Evolutionary conservation across 371 early-diverging fungal genomes (phyloP).

Genomic region (Mortierella sp.): DNA sequence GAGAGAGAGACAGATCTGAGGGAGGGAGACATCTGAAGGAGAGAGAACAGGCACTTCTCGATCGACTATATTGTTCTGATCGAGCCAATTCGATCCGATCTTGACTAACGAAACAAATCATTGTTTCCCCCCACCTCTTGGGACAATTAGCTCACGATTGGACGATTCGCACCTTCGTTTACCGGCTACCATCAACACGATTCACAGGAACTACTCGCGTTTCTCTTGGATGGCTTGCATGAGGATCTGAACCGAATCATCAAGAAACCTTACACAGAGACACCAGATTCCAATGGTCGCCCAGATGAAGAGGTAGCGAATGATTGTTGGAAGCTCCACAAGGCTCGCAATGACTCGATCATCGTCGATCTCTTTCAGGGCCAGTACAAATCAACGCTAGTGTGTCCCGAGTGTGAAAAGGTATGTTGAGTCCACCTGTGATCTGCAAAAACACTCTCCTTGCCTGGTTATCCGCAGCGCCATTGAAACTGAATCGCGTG

Average conservation of each 20-base stretch:
- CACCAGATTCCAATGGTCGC: slow-evolving; percentile 76
- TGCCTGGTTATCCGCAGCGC: background rate
- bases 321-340: slow-evolving; percentile 70
- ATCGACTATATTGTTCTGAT: no score
- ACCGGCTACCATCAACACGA: slow-evolving; percentile 82
- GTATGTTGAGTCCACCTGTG: background rate
- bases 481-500: background rate
- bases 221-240: slow-evolving; percentile 72
- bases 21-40: no score
- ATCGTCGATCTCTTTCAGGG: slow-evolving; percentile 88
- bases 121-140: no score
- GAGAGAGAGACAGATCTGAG: no score
- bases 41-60: no score
- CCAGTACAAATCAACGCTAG: slow-evolving; percentile 79
- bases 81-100: no score
- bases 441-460: no score
- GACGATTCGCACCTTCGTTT: slow-evolving; percentile 73
- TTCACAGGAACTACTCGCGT: slow-evolving; percentile 72
- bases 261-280: slow-evolving; percentile 80
- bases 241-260: slow-evolving; percentile 77
- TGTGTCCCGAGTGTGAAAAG: slow-evolving; percentile 75
- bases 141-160: slow-evolving; percentile 69
- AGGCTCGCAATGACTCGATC: slow-evolving; percentile 73
- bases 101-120: no score
- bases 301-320: slow-evolving; percentile 69